A percentile compares a stretch with the other conserved stretches of the same genome.
These are phyloP conservation scores for Selaginella moellendorffii DNA, from an alignment of 75 land plant genomes.

Conservation along the genomic window DNA sequence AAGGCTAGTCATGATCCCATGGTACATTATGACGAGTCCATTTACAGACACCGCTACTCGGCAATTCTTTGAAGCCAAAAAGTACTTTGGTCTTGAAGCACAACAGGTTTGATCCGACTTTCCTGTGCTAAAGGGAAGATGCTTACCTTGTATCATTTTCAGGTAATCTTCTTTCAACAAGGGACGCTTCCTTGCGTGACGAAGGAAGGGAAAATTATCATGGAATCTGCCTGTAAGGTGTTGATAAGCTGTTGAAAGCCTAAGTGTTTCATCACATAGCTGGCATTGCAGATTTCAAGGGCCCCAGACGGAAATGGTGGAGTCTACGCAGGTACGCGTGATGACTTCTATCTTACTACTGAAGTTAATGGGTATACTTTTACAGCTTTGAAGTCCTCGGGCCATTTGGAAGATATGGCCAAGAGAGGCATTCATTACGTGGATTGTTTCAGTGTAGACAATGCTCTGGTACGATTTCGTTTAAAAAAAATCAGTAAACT, in stretches of 20 bases:
- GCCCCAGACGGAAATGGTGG: slow-evolving; percentile 98
- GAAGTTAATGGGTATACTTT: too few species aligned
- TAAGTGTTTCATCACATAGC: slow-evolving; percentile 1
- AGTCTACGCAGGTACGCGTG: slow-evolving; percentile 54
- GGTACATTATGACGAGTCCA: slow-evolving; percentile 93
- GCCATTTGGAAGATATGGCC: slow-evolving; percentile 72
- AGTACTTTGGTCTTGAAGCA: slow-evolving; percentile 71
- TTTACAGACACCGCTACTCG: slow-evolving; percentile 65
- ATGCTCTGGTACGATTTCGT: slow-evolving; percentile 59
- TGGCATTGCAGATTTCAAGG: slow-evolving; percentile 41
- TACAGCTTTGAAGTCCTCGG: slow-evolving; percentile 54
- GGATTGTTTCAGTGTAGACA: slow-evolving; percentile 84
- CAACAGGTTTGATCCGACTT: slow-evolving; percentile 37
- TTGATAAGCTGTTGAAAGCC: background rate
- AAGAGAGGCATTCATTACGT: slow-evolving; percentile 52
- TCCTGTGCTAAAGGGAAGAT: background rate
- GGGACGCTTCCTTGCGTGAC: slow-evolving; percentile 88
- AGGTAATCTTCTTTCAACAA: slow-evolving; percentile 84
- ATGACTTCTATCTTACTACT: background rate
- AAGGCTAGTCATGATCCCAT: slow-evolving; percentile 35
- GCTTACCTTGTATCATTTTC: background rate
- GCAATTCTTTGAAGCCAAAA: slow-evolving; percentile 60
- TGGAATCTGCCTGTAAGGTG: slow-evolving; percentile 77
- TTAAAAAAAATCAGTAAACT: background rate
- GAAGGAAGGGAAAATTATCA: slow-evolving; percentile 58